Percentiles rank a stretch among this genome's conserved stretches.
These are phyloP conservation scores for Hirschfeldia incana DNA, from an alignment of 345 rosid genomes.

Conservation along the genomic window DNA sequence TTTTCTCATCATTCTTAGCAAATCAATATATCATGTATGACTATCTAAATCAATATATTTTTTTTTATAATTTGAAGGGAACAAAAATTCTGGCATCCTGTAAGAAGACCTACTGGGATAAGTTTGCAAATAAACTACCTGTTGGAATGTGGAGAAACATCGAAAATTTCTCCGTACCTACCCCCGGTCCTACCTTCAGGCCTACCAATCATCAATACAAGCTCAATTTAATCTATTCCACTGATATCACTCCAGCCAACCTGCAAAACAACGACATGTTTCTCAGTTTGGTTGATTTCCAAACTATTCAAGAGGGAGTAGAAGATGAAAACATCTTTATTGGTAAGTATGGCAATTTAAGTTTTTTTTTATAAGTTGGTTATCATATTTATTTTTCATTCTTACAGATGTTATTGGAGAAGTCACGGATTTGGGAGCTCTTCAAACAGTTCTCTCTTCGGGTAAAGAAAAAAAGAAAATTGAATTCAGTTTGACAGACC, in stretches of 20 bases:
- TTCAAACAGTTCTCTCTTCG: neutral
- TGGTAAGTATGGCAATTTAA: neutral
- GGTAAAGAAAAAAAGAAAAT: neutral
- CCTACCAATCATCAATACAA: neutral
- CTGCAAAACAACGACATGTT: neutral
- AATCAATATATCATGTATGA: too few relatives aligned
- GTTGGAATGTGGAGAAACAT: neutral
- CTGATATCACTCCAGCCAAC: neutral
- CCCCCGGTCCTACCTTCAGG: neutral
- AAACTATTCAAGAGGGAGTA: neutral
- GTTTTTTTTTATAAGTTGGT: too few relatives aligned
- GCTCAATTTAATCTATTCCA: too few relatives aligned
- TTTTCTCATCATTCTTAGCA: neutral
- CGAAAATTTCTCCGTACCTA: neutral
- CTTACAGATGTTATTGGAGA: neutral
- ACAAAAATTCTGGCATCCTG: neutral
- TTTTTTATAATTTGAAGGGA: neutral
- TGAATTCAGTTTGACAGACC: neutral
- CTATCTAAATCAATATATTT: too few relatives aligned
- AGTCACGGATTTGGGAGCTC: neutral
- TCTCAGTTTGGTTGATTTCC: neutral
- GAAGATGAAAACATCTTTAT: neutral
- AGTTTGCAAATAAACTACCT: neutral
- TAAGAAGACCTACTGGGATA: neutral
- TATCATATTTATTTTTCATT: too few relatives aligned